Evolutionary conservation across 306 rosid species (phyloP), one percentile per base, ranked within the genome.

Genomic region (Cicer judaicum): DNA sequence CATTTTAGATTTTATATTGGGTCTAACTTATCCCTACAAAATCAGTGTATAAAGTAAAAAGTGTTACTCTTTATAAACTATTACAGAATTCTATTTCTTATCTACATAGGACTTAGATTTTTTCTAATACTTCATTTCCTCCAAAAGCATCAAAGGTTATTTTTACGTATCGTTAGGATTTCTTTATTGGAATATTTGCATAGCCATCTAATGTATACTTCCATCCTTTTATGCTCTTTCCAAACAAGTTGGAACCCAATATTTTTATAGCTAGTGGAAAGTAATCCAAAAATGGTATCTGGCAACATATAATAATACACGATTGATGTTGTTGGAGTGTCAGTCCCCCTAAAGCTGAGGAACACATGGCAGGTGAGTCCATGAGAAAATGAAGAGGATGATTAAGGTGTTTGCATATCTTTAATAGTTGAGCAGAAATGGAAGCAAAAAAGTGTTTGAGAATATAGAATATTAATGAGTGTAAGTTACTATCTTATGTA

Each of bases 41-140:
- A 21, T 0, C 24, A 21, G 2, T 21, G 1, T 21, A 21, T 21
- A 21, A 21, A 24, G 46, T 18, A 0, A 64, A 56, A 0, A 24
- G 34, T 24, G 34, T 24, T 3, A 24, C 34, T 24, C 34, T 24
- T 24, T 24, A 24, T 24, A 24, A 24, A 3, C 34, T 24, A 24
- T 24, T 24, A 24, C 2, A 24, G 34, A 24, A 3, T 0, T 24
- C 34, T 24, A 24, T 24, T 2, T 24, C 4, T 24, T 24, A 24
- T 24, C 4, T 3, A 24, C 2, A 3, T 24, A 3, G 34, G 34
- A 24, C 34, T 24, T 24, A 2, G 34, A 24, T 24, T 24, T 24
- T 24, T 24, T 79, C 75, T 9, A 79, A 66, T 12, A 74, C 54
- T 63, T 38, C 53, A 19, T 21, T 56, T 63, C 49, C n/a, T 40